Percentiles rank a stretch among this genome's conserved stretches.
Evolutionary conservation across 192 early-diverging fungal species (phyloP).

Genomic region (Gryganskiella cystojenkinii): DNA sequence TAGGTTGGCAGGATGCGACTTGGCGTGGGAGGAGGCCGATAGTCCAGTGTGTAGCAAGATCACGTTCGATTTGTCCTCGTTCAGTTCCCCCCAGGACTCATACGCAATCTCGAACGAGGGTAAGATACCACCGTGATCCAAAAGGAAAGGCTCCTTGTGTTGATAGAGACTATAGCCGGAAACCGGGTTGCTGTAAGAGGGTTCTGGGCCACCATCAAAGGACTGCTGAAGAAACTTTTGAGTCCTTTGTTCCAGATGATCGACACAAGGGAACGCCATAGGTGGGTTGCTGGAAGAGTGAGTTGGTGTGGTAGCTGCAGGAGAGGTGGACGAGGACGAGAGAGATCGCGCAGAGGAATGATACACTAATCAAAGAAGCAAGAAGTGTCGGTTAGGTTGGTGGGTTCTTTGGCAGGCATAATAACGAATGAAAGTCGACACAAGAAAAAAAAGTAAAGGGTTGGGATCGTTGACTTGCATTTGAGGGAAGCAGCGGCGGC

Average conservation of each 20-base stretch:
- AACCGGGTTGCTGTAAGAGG: conserved; percentile 83
- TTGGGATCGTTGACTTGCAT: background rate
- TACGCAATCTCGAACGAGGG: conserved; percentile 88
- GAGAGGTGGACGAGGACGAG: too few relatives aligned
- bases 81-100: conserved; percentile 96
- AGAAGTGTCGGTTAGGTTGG: background rate
- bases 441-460: background rate
- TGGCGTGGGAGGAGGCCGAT: conserved; percentile 91
- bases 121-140: conserved; percentile 87
- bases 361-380: conserved; percentile 21
- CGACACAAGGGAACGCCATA: conserved; percentile 81
- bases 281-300: conserved; percentile 67
- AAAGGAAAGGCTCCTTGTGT: conserved; percentile 72
- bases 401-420: background rate
- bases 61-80: conserved; percentile 81
- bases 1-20: conserved; percentile 81
- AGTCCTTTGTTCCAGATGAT: conserved; percentile 68
- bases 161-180: conserved; percentile 77
- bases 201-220: conserved; percentile 80
- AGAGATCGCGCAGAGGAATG: conserved; percentile 34
- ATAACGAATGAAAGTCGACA: background rate
- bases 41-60: conserved; percentile 97
- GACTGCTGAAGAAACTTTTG: conserved; percentile 56
- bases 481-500: too few relatives aligned
- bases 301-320: background rate